These are phyloP conservation scores for Setaria viridis DNA, from an alignment of 202 grass and related monocot species.

Conservation along the genomic window DNA sequence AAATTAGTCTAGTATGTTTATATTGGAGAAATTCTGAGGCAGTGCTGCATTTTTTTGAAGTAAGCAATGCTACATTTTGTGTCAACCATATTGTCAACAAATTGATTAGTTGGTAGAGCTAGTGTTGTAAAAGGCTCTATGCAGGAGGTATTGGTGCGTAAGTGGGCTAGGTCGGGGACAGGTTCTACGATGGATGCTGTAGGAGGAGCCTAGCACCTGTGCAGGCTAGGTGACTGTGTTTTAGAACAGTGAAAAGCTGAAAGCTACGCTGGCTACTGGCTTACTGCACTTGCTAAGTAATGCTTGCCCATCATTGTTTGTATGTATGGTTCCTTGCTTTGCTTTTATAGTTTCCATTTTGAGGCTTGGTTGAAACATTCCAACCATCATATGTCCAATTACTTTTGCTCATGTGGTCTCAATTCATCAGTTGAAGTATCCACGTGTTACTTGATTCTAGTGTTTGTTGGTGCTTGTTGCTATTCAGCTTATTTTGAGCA, in stretches of 20 bases:
- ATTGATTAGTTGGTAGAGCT: conserved; percentile 34
- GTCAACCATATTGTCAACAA: not conserved
- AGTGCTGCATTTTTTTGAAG: too few species aligned
- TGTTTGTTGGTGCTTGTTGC: not conserved
- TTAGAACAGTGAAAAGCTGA: conserved; percentile 2
- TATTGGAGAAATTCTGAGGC: conserved; percentile 4
- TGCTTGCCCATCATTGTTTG: not conserved
- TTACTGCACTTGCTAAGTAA: not conserved
- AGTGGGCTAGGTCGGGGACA: not conserved
- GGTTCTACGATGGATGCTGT: not conserved
- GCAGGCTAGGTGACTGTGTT: not conserved
- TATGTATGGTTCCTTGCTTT: not conserved
- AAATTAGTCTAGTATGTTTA: conserved; percentile 4
- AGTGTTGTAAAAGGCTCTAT: not conserved
- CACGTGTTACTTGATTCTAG: not conserved
- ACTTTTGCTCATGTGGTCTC: not conserved
- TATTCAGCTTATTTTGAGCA: not conserved
- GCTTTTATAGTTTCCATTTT: not conserved
- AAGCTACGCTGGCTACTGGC: not conserved
- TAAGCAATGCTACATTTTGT: not conserved
- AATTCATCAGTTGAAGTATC: not conserved
- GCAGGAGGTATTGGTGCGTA: not conserved
- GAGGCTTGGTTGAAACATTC: not conserved
- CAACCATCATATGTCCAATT: not conserved
- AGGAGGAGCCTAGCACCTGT: not conserved